Evolutionary conservation across 2,329 filamentous ascomycete genomes (phyloP).

Genomic region (Hymenoscyphus occultus): DNA sequence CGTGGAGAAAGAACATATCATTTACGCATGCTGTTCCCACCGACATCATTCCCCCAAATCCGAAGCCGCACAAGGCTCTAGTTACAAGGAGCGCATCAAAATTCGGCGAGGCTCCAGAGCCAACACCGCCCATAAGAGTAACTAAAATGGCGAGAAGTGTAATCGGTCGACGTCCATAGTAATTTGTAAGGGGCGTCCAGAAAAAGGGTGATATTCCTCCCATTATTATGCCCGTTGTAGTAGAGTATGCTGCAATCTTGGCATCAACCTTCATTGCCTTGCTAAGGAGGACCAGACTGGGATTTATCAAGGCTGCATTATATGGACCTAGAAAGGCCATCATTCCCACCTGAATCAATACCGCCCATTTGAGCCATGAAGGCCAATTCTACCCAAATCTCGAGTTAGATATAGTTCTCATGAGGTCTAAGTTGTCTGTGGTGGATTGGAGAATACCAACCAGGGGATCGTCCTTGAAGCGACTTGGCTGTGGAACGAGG

Average conservation of each 20-base stretch:
- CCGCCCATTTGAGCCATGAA: conserved; percentile 35
- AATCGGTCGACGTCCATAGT: conserved; percentile 34
- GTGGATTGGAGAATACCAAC: conserved; percentile 21
- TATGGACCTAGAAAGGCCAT: conserved; percentile 36
- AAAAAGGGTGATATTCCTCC: conserved; percentile 35
- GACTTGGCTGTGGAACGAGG: conserved; percentile 33
- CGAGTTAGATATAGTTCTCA: neutral
- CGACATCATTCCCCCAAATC: conserved; percentile 35
- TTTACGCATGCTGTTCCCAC: conserved; percentile 33
- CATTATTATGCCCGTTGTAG: conserved; percentile 32
- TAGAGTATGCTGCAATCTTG: conserved; percentile 31
- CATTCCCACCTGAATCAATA: conserved; percentile 34
- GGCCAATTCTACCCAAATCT: conserved; percentile 31
- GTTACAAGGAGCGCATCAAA: conserved; percentile 30
- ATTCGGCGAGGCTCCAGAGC: conserved; percentile 25
- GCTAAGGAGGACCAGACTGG: conserved; percentile 31
- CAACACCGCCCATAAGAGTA: conserved; percentile 32
- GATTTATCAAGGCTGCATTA: conserved; percentile 33
- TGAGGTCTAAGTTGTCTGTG: neutral
- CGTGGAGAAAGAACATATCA: conserved; percentile 35
- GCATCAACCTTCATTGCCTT: conserved; percentile 26
- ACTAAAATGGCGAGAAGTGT: conserved; percentile 31
- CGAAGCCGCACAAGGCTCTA: conserved; percentile 30
- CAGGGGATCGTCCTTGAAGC: conserved; percentile 35
- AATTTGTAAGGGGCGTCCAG: conserved; percentile 30